Evolutionary conservation across 1,284 basidiomycete genomes (phyloP).

Genomic region (Baeospora myosura): DNA sequence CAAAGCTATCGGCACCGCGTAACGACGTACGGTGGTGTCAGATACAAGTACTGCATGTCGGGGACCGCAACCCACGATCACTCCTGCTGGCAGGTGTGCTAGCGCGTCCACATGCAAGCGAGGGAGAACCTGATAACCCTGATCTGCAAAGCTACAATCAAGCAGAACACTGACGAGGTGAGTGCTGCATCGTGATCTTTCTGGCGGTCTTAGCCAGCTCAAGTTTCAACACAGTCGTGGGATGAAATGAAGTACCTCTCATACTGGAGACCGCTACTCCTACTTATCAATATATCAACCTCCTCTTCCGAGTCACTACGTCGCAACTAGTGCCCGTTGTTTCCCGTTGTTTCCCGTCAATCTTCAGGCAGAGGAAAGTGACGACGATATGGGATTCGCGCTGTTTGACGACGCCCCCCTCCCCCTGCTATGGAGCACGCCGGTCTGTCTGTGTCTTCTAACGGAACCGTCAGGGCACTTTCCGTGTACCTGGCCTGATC

Average conservation of each 20-base stretch:
- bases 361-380: not conserved
- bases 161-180: constrained; percentile 31
- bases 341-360: not conserved
- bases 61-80: too few species aligned
- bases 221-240: too few species aligned
- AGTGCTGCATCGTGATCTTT: not conserved
- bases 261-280: constrained; percentile 19
- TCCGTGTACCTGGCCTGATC: constrained; percentile 26
- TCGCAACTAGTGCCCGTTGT: constrained; percentile 13
- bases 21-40: too few species aligned
- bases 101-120: constrained; percentile 27
- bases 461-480: constrained; percentile 28
- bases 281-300: too few species aligned
- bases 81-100: too few species aligned
- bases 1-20: constrained; percentile 5
- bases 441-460: constrained; percentile 17
- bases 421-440: constrained; percentile 7
- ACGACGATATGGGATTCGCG: not conserved
- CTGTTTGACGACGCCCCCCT: constrained; percentile 1
- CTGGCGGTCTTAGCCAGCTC: not conserved
- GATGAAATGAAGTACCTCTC: constrained; percentile 24
- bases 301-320: too few species aligned
- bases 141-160: constrained; percentile 31
- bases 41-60: too few species aligned
- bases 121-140: constrained; percentile 25